phyloP scores from a whole-genome alignment of 129 eudicot genomes.

The Flaveria linearis region DNA sequence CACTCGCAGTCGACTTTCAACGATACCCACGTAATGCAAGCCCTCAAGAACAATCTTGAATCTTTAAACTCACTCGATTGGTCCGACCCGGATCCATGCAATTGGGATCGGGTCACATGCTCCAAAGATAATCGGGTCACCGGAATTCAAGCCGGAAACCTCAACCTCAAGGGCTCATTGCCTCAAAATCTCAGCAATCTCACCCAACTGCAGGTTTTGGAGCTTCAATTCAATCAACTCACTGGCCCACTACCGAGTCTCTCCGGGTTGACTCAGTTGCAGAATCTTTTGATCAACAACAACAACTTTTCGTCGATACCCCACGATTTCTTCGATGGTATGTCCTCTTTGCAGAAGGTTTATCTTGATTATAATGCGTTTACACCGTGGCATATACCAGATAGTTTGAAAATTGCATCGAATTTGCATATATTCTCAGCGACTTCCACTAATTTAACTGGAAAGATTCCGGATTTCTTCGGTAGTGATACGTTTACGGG shows the following conservation, averaged over 20 bases:
- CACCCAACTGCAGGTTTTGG: conserved; percentile 39
- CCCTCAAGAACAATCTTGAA: conserved; percentile 42
- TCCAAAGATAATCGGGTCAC: conserved; percentile 32
- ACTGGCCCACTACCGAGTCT: conserved; percentile 54
- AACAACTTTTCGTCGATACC: conserved; percentile 47
- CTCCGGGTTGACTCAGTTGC: conserved; percentile 50
- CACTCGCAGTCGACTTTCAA: conserved; percentile 40
- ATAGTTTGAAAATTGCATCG: conserved; percentile 21
- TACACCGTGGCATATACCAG: conserved; percentile 27
- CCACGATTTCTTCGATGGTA: conserved; percentile 32
- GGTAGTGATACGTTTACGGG: conserved; percentile 57
- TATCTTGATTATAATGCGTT: conserved; percentile 32
- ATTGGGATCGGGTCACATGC: conserved; percentile 52
- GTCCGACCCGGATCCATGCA: conserved; percentile 51
- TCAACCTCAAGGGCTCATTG: conserved; percentile 32
- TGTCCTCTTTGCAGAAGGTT: conserved; percentile 37
- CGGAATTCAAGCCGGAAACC: conserved; percentile 27
- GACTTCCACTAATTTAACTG: conserved; percentile 58
- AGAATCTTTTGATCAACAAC: conserved; percentile 37
- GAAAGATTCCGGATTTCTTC: conserved; percentile 69
- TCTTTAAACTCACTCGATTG: conserved; percentile 50
- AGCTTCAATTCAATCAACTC: conserved; percentile 44
- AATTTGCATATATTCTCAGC: conserved; percentile 53
- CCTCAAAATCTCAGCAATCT: conserved; percentile 38
- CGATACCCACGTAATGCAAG: conserved; percentile 55